A percentile compares a stretch with the other conserved stretches of the same genome.
Conservation (phyloP, 805 yeast genomes). For the Hanseniaspora thailandica region DNA sequence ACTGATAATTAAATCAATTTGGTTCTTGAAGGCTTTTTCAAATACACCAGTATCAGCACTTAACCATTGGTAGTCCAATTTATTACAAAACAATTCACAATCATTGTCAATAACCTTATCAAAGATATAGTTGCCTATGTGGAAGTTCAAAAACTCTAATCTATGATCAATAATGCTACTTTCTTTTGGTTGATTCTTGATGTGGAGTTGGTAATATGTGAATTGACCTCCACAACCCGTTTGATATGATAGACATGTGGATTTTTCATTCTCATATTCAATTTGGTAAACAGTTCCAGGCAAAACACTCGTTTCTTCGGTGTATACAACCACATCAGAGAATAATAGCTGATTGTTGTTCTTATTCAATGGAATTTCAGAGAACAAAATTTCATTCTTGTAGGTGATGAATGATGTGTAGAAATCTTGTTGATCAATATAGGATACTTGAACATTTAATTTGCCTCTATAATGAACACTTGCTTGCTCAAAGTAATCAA, state of each 20-base stretch:
- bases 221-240: not conserved
- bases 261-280: not conserved
- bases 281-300: not conserved
- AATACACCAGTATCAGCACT: too few relatives aligned
- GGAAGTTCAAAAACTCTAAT: not conserved
- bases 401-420: not conserved
- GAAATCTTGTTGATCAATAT: not conserved
- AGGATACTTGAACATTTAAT: not conserved
- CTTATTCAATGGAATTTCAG: not conserved
- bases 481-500: not conserved
- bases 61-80: not conserved
- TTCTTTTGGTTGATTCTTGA: not conserved
- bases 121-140: not conserved
- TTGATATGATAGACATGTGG: slow-evolving; percentile 8
- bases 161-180: not conserved
- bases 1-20: not conserved
- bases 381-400: not conserved
- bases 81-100: not conserved
- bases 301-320: not conserved
- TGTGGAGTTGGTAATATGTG: slow-evolving; percentile 11
- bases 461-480: not conserved
- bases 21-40: not conserved
- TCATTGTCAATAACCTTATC: not conserved
- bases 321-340: not conserved
- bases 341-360: not conserved